Evolutionary conservation across 495 filamentous ascomycete genomes (phyloP).

Genomic region (Neurospora sp.): DNA sequence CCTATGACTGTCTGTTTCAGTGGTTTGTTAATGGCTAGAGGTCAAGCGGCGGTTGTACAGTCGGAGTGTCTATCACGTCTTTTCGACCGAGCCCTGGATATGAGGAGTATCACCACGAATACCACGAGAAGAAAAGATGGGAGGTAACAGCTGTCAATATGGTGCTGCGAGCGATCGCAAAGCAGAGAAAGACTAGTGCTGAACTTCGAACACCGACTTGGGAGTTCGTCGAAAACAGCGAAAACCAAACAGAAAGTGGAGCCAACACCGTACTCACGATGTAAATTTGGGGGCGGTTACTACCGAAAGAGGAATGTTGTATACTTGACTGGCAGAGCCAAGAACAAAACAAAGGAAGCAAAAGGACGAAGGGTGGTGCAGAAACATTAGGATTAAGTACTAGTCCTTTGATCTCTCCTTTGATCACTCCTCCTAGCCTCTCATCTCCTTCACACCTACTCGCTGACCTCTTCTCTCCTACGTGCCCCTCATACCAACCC

Average conservation of each 20-base stretch:
- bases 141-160: background rate
- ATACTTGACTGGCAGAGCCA: too few species aligned
- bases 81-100: background rate
- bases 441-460: too few species aligned
- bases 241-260: too few species aligned
- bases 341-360: background rate
- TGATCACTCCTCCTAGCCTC: background rate
- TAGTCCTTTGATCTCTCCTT: background rate
- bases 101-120: background rate
- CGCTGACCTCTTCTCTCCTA: too few species aligned
- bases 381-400: background rate
- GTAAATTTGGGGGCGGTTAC: too few species aligned
- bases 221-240: too few species aligned
- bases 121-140: rapidly evolving
- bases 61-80: background rate
- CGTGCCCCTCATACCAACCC: too few species aligned
- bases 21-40: background rate
- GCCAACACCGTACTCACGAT: too few species aligned
- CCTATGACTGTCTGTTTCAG: background rate
- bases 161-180: too few species aligned
- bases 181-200: too few species aligned
- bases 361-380: background rate
- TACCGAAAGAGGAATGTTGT: too few species aligned
- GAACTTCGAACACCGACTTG: too few species aligned
- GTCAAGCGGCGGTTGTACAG: background rate